Percentiles rank a stretch among this genome's conserved stretches.
phyloP scores from a whole-genome alignment of 1,139 yeast species.

The Blastobotrys elegans region DNA sequence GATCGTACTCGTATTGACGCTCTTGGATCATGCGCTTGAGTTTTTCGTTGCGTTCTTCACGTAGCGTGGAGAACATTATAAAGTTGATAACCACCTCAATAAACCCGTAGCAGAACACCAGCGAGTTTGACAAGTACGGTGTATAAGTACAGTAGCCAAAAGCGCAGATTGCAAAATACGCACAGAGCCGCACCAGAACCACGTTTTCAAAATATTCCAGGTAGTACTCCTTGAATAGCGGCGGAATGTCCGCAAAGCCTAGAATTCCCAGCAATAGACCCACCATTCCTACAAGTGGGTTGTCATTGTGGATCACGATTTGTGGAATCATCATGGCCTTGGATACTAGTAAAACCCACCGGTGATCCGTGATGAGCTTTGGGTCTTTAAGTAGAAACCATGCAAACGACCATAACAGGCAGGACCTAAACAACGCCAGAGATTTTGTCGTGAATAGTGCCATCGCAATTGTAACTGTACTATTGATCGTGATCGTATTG shows the following conservation, averaged over 20 bases:
- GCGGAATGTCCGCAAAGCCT: conserved; percentile 31
- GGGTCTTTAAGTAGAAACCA: conserved; percentile 41
- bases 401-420: conserved; percentile 42
- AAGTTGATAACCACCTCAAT: conserved; percentile 39
- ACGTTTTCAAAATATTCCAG: conserved; percentile 54
- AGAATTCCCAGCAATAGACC: conserved; percentile 38
- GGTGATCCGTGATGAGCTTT: conserved; percentile 34
- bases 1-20: background rate
- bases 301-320: conserved; percentile 35
- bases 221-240: conserved; percentile 24
- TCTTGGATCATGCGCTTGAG: conserved; percentile 1
- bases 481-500: no score
- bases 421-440: conserved; percentile 35
- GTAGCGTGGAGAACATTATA: conserved; percentile 27
- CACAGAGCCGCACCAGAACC: conserved; percentile 60
- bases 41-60: conserved; percentile 37
- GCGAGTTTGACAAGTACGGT: conserved; percentile 42
- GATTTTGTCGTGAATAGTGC: conserved; percentile 28
- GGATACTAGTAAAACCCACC: conserved; percentile 49
- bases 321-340: conserved; percentile 51
- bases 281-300: conserved; percentile 44
- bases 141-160: conserved; percentile 36
- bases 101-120: conserved; percentile 49
- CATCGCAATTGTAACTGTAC: no score
- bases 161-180: conserved; percentile 48